Percentiles rank a stretch among this genome's conserved stretches.
Evolutionary conservation across 2,329 filamentous ascomycete species (phyloP).

Genomic region (Eurotiales sp.): DNA sequence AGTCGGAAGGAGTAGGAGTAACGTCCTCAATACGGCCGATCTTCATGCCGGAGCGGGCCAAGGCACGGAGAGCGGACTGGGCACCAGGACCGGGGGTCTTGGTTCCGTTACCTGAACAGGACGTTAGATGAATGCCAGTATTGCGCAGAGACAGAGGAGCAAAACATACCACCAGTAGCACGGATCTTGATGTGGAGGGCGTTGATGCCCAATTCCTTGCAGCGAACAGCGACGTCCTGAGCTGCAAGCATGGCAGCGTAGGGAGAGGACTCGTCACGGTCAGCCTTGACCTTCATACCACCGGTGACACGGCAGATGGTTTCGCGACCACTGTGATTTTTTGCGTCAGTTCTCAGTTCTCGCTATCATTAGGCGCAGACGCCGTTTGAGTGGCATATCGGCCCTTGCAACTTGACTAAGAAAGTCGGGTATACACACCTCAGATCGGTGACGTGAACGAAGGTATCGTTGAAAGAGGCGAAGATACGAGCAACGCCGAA

Average conservation of each 20-base stretch:
- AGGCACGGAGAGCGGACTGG: constrained; percentile 96
- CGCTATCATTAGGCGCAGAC: background rate
- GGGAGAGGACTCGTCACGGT: constrained; percentile 99
- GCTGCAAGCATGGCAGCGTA: constrained; percentile 99
- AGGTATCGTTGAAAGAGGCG: constrained; percentile 89
- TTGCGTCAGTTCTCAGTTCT: constrained; percentile 54
- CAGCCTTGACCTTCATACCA: constrained; percentile 99
- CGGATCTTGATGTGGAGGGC: constrained; percentile 99
- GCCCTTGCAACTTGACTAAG: too few relatives aligned
- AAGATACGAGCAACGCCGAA: constrained; percentile 98
- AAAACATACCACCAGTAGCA: constrained; percentile 82
- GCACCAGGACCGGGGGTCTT: constrained; percentile 99
- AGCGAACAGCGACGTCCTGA: constrained; percentile 92
- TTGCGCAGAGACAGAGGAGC: background rate
- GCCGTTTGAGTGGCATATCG: constrained; percentile 12
- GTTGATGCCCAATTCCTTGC: constrained; percentile 81
- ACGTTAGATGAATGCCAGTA: background rate
- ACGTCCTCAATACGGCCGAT: constrained; percentile 99
- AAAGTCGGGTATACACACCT: constrained; percentile 53
- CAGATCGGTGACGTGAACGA: constrained; percentile 99
- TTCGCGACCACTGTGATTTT: constrained; percentile 90
- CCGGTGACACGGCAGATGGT: constrained; percentile 99
- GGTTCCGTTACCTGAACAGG: constrained; percentile 78
- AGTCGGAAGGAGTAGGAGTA: constrained; percentile 97
- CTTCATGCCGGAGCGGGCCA: constrained; percentile 99